Percentiles rank a stretch among this genome's conserved stretches.
Conservation (phyloP, 768 basidiomycete genomes). For the Gymnopilus junonius region DNA sequence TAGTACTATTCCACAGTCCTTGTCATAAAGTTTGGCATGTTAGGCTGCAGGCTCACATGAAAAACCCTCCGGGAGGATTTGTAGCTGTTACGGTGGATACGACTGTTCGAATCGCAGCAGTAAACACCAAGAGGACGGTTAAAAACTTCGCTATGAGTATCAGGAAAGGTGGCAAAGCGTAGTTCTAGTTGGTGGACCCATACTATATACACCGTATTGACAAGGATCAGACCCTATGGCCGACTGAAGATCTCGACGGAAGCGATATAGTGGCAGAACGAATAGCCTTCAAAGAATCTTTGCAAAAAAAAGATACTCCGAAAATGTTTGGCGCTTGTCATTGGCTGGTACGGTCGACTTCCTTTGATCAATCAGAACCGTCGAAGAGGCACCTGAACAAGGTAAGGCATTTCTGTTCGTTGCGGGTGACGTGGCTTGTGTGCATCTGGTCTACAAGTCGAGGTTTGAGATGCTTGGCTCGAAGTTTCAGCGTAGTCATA, state of each 20-base stretch:
- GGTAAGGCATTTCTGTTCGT: neutral
- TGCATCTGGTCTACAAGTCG: neutral
- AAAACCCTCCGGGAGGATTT: conserved; percentile 13
- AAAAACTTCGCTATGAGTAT: conserved; percentile 25
- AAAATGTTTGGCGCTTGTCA: neutral
- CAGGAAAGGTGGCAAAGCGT: neutral
- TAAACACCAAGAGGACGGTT: conserved; percentile 25
- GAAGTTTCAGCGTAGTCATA: neutral
- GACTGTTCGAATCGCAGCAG: conserved; percentile 11
- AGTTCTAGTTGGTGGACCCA: neutral
- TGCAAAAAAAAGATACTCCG: neutral
- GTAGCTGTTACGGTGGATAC: neutral
- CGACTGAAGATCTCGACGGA: neutral
- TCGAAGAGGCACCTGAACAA: neutral
- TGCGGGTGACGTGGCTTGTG: neutral
- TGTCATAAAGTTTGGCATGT: neutral
- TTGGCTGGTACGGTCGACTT: neutral
- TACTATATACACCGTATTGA: neutral
- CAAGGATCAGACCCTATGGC: neutral
- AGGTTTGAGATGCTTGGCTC: neutral
- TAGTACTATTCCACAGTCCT: conserved; percentile 15
- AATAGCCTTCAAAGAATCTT: neutral
- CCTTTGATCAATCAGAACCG: neutral
- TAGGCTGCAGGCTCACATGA: conserved; percentile 3
- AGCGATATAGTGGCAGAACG: neutral